phyloP scores from a whole-genome alignment of 306 rosid genomes.

The Vicia faba region DNA sequence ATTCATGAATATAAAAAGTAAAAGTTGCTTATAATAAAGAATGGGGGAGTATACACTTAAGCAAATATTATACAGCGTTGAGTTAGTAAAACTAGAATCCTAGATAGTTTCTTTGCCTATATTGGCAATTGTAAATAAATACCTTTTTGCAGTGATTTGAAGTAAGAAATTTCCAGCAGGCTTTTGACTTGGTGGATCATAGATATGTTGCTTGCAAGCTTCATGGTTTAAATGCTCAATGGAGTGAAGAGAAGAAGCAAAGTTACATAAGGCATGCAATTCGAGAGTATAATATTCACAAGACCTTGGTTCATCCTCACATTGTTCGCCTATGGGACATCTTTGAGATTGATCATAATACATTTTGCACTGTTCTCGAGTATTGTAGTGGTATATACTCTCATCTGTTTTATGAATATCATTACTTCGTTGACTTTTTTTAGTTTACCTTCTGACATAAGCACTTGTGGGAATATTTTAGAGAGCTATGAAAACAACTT shows the following conservation, averaged over 20 bases:
- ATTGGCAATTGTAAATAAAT: conserved; percentile 81
- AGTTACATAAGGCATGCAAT: conserved; percentile 97
- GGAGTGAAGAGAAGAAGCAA: conserved; percentile 99
- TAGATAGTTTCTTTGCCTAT: conserved; percentile 64
- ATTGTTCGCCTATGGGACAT: conserved; percentile 99
- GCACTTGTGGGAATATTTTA: not conserved
- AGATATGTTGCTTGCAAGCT: conserved; percentile 99
- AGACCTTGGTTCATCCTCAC: conserved; percentile 90
- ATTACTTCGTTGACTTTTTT: conserved; percentile 16
- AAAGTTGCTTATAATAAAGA: no score
- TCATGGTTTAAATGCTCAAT: conserved; percentile 97
- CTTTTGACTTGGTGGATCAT: conserved; percentile 96
- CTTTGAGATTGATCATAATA: conserved; percentile 95
- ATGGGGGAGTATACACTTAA: conserved; percentile 24
- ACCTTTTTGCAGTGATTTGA: conserved; percentile 97
- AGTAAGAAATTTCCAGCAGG: conserved; percentile 99
- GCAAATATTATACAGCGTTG: conserved; percentile 14
- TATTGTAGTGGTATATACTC: conserved; percentile 79
- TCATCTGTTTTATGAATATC: conserved; percentile 27
- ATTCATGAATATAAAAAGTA: no score
- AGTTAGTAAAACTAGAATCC: conserved; percentile 34
- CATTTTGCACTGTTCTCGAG: conserved; percentile 96
- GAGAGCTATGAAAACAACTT: not conserved
- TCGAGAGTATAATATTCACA: conserved; percentile 98
- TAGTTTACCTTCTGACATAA: not conserved